phyloP scores from a whole-genome alignment of 2,329 filamentous ascomycete genomes.

The Elsinoe arachidis region DNA sequence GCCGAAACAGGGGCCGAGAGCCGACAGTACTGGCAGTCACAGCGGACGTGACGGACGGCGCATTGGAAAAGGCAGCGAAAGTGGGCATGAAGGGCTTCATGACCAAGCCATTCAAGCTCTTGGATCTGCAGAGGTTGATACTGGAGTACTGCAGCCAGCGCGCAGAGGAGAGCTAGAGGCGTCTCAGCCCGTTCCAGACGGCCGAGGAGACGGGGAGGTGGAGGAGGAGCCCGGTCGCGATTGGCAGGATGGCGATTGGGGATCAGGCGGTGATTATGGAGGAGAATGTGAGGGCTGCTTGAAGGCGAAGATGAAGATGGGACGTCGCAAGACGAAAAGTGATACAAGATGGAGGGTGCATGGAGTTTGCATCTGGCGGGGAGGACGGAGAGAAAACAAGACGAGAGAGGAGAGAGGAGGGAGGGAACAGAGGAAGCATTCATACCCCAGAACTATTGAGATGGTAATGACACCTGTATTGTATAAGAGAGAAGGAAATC shows the following conservation, averaged over 20 bases:
- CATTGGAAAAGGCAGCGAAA: conserved; percentile 50
- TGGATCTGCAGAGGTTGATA: conserved; percentile 54
- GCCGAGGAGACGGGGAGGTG: not conserved
- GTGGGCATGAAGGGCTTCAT: conserved; percentile 61
- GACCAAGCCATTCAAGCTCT: conserved; percentile 58
- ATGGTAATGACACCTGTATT: too few relatives aligned
- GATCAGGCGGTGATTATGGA: not conserved
- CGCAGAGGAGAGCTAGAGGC: not conserved
- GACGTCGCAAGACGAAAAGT: not conserved
- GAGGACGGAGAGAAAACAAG: too few relatives aligned
- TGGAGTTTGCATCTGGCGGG: not conserved
- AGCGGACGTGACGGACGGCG: conserved; percentile 57
- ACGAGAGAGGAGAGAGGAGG: not conserved
- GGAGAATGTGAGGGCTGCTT: not conserved
- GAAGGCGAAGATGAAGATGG: not conserved
- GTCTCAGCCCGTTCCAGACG: not conserved
- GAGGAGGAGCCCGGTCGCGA: not conserved
- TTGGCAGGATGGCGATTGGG: not conserved
- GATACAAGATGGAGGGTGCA: not conserved
- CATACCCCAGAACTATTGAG: too few relatives aligned
- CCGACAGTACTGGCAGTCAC: conserved; percentile 54
- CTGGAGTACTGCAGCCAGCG: conserved; percentile 35
- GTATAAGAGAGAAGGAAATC: too few relatives aligned
- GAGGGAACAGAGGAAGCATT: too few relatives aligned
- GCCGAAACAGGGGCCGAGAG: conserved; percentile 14